Conservation (phyloP, 2,329 filamentous ascomycete species). For the Paraphaeosphaeria sporulosa region DNA sequence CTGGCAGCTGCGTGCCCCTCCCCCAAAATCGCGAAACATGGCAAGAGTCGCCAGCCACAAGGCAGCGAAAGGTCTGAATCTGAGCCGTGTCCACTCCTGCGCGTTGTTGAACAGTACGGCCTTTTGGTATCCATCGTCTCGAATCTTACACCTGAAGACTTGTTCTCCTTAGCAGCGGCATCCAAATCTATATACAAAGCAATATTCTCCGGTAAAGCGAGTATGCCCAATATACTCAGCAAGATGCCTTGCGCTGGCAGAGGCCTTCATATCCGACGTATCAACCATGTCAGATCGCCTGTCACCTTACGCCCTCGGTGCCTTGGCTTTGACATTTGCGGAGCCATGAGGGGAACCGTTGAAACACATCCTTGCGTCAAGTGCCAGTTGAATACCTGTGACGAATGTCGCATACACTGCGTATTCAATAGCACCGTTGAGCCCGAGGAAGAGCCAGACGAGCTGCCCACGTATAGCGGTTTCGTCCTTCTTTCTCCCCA, state of each 20-base stretch:
- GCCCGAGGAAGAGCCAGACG: constrained; percentile 31
- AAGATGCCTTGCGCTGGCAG: constrained; percentile 37
- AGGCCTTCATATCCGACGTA: constrained; percentile 33
- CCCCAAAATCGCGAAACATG: constrained; percentile 21
- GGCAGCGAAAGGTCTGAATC: not conserved
- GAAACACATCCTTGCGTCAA: constrained; percentile 34
- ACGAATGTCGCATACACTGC: constrained; percentile 46
- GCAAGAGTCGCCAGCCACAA: not conserved
- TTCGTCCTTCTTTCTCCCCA: constrained; percentile 34
- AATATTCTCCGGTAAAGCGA: constrained; percentile 33
- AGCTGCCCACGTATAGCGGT: constrained; percentile 41
- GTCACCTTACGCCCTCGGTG: constrained; percentile 34
- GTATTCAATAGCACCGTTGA: constrained; percentile 43
- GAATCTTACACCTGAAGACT: constrained; percentile 34
- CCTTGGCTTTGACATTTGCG: constrained; percentile 34
- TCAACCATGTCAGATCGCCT: constrained; percentile 31
- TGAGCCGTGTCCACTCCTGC: constrained; percentile 25
- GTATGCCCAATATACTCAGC: constrained; percentile 35
- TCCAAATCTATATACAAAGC: constrained; percentile 35
- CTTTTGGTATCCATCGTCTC: constrained; percentile 35
- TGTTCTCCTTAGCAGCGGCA: constrained; percentile 37
- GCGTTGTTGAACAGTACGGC: constrained; percentile 37
- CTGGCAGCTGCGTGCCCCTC: not conserved
- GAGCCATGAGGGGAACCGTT: constrained; percentile 19
- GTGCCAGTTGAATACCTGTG: constrained; percentile 42